Conservation (phyloP, 2,329 filamentous ascomycete species). For the Alternaria arbusti region DNA sequence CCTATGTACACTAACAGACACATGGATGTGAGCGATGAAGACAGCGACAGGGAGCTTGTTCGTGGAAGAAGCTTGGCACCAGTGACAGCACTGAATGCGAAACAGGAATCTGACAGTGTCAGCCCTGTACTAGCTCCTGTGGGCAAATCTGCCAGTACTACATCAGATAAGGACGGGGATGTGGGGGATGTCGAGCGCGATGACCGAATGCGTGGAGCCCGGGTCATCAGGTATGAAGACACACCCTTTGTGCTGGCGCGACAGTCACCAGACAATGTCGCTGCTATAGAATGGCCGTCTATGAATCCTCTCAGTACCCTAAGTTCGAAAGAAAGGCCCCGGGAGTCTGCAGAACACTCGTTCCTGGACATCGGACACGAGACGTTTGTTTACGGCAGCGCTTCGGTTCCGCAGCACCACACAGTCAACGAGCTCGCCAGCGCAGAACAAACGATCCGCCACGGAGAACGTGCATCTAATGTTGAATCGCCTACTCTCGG, state of each 20-base stretch:
- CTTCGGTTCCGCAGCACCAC: background rate
- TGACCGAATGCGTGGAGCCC: background rate
- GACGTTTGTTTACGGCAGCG: background rate
- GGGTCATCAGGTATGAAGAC: background rate
- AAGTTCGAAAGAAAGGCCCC: background rate
- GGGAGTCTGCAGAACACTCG: background rate
- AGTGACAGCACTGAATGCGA: conserved; percentile 7
- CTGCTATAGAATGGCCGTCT: background rate
- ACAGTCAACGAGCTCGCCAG: background rate
- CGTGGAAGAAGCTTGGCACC: conserved; percentile 3
- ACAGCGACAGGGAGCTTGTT: conserved; percentile 12
- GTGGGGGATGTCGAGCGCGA: background rate
- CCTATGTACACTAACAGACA: conserved; percentile 9
- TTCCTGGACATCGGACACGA: background rate
- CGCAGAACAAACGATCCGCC: background rate
- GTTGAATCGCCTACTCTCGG: background rate
- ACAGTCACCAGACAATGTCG: background rate
- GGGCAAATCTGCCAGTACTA: conserved; percentile 9
- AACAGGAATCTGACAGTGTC: conserved; percentile 19
- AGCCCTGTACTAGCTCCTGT: conserved; percentile 33
- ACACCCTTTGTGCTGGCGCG: background rate
- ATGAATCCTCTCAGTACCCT: background rate
- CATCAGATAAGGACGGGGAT: conserved; percentile 1
- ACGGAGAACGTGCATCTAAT: background rate
- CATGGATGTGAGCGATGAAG: conserved; percentile 20